Percentiles rank a stretch among this genome's conserved stretches.
Evolutionary conservation across 139 green algal genomes (phyloP).

Genomic region (Astrephomene gubernaculifera): DNA sequence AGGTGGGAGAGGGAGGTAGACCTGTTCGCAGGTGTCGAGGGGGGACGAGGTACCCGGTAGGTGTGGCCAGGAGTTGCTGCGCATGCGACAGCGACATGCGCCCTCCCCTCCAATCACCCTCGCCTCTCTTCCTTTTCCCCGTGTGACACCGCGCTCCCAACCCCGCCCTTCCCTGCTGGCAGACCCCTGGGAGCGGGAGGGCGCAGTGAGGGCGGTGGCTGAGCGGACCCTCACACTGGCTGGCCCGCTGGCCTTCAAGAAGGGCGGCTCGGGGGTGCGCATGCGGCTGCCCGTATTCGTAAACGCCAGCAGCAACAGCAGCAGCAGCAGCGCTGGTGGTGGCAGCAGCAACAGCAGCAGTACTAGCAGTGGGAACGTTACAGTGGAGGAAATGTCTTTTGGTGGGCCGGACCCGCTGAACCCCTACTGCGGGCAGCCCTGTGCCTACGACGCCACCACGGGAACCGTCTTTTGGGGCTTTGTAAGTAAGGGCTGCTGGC

Average conservation of each 20-base stretch:
- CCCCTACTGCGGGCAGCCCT: neutral
- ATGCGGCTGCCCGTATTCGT: conserved; percentile 22
- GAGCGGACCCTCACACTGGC: neutral
- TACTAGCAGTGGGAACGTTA: too few species aligned
- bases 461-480: conserved; percentile 10
- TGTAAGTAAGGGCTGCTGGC: neutral
- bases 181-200: neutral
- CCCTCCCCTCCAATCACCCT: neutral
- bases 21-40: neutral
- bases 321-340: too few species aligned
- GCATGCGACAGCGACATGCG: neutral
- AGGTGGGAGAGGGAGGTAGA: neutral
- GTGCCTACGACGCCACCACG: neutral
- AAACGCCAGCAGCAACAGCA: too few species aligned
- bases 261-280: conserved; percentile 2
- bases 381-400: neutral
- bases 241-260: neutral
- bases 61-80: neutral
- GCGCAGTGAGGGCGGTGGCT: neutral
- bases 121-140: neutral
- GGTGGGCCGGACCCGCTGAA: neutral
- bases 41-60: neutral
- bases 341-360: neutral
- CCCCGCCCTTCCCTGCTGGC: neutral
- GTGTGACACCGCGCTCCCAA: neutral